Base-by-base conservation (phyloP, 306 rosid genomes). In the Vicia sativa region DNA sequence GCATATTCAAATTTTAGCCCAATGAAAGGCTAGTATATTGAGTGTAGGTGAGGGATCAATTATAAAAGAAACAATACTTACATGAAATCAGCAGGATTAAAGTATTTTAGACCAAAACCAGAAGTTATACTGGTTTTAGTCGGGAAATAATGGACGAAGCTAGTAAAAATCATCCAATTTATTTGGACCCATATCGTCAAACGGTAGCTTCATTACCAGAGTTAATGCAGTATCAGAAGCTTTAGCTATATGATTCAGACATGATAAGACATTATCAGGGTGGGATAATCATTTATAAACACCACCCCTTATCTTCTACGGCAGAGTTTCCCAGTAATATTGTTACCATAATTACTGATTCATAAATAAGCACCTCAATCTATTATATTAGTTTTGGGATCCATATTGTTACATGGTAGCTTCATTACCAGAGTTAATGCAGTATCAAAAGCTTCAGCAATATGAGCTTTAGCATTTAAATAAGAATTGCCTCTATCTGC, bases 381-480 rank as follows among this genome's bases (percentile, higher is more conserved):
- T 53, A 23, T 53, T 53, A 31, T 53, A 23, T 25, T 53, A 53
- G 59, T 53, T 53, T 53, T 46, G 25, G 21, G 54, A 15, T 15
- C 54, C 54, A 46, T 46, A 46, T 46, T 46, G 3, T 46, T 11
- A 46, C 11, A 46, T 5, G 3, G 9, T 9, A 9, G 25, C 13
- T 18, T 18, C 12, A 9, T 18, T 18, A 18, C 1, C 26, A 18
- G 21, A 49, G 13, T 23, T 49, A 49, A 49, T 49, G 12, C 28
- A 49, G 55, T 11, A 18, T 49, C 55, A 16, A 11, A 49, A 49
- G 55, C 55, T 16, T 49, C 21, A 49, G 55, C 26, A 8, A 16
- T 48, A 48, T 49, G 55, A 49, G 35, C 35, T 23, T 53, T 23
- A 53, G 59, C 15, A 53, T 53, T 53, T 53, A 53, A 53, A 53